Conservation (phyloP, 2,329 filamentous ascomycete species). For the Pyrenochaeta sp. region DNA sequence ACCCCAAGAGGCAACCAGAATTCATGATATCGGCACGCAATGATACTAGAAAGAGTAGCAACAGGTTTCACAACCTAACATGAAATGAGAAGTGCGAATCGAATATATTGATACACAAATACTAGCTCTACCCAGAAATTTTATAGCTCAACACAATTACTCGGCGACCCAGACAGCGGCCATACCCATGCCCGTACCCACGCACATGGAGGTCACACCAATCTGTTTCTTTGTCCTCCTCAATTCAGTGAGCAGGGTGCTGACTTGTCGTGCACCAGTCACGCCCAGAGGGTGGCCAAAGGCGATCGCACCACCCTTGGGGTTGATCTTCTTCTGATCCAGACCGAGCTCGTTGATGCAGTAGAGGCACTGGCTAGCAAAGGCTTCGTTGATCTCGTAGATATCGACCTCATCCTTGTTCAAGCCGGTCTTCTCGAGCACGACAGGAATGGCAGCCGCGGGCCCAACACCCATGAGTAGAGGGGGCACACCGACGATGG, state of each 20-base stretch:
- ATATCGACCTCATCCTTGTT: constrained; percentile 88
- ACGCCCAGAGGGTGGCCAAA: constrained; percentile 95
- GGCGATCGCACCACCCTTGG: constrained; percentile 95
- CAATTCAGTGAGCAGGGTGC: constrained; percentile 89
- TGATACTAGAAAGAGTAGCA: too few species aligned
- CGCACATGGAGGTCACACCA: constrained; percentile 94
- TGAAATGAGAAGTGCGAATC: not conserved
- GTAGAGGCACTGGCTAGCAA: constrained; percentile 94
- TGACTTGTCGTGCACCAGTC: constrained; percentile 92
- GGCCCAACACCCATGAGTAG: constrained; percentile 96
- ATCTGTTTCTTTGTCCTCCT: constrained; percentile 84
- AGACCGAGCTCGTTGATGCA: constrained; percentile 88
- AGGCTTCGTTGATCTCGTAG: constrained; percentile 99
- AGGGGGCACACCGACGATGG: constrained; percentile 87
- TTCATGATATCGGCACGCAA: too few species aligned
- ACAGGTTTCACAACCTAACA: too few species aligned
- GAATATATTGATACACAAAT: not conserved
- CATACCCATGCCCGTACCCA: constrained; percentile 97
- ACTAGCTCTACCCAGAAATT: not conserved
- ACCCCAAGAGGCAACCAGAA: too few species aligned
- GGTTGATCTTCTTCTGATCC: constrained; percentile 88
- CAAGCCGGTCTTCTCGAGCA: constrained; percentile 86
- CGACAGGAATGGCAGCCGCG: constrained; percentile 94
- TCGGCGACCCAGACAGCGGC: constrained; percentile 95
- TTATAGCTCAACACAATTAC: constrained; percentile 57